A percentile compares a stretch with the other conserved stretches of the same genome.
These are phyloP conservation scores for Trypanosomatidae sp. DNA, from an alignment of 208 protist species.

Conservation along the genomic window DNA sequence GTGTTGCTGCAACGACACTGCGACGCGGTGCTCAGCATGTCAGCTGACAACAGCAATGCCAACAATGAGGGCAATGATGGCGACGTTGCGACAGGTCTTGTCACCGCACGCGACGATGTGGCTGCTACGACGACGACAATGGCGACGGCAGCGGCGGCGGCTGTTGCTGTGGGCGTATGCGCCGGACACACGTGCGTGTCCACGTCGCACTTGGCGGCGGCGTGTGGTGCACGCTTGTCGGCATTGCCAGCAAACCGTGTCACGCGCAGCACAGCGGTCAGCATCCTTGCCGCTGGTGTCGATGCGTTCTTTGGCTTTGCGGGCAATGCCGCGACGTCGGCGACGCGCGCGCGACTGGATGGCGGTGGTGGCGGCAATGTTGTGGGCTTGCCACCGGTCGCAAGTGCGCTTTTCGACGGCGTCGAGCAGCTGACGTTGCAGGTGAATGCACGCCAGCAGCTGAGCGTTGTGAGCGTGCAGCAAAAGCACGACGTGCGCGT, in stretches of 20 bases:
- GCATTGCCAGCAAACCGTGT: too few relatives aligned
- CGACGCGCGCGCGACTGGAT: neutral
- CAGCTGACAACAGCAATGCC: constrained; percentile 3
- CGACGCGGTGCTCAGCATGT: constrained; percentile 23
- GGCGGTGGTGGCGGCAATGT: constrained; percentile 1
- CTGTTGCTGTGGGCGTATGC: too few relatives aligned
- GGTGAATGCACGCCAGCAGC: constrained; percentile 49
- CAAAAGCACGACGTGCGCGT: constrained; percentile 44
- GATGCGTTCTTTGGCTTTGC: constrained; percentile 1
- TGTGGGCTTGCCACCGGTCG: neutral
- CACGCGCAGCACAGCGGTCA: neutral
- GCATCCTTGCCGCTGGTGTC: neutral
- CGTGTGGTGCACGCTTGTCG: constrained; percentile 19
- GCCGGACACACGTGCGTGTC: constrained; percentile 34
- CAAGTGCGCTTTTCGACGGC: too few relatives aligned
- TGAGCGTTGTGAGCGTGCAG: constrained; percentile 60
- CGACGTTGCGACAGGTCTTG: neutral
- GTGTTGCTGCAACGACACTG: constrained; percentile 18
- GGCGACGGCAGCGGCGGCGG: neutral
- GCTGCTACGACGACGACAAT: neutral
- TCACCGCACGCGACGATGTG: neutral
- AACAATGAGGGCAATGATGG: neutral
- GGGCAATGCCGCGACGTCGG: neutral
- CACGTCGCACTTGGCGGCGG: constrained; percentile 46
- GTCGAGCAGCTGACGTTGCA: constrained; percentile 68